Conservation (phyloP, 306 rosid genomes). For the Cajanus cajan region DNA sequence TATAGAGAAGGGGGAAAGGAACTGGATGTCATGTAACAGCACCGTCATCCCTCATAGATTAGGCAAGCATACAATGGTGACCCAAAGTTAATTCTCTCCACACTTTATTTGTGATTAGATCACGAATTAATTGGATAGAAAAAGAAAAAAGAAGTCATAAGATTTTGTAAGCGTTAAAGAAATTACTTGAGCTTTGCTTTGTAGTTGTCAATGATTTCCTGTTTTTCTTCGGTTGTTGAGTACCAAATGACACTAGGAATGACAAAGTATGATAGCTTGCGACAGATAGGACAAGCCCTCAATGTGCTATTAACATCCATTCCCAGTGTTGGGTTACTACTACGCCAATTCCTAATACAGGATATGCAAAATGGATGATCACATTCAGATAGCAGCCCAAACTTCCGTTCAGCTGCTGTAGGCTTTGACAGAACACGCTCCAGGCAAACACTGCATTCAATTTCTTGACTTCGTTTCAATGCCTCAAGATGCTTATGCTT, state of each 20-base stretch:
- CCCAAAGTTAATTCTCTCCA: neutral
- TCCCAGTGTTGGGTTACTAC: constrained; percentile 84
- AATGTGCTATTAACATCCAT: constrained; percentile 86
- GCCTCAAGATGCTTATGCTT: constrained; percentile 84
- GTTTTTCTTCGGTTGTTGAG: constrained; percentile 73
- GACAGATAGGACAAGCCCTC: constrained; percentile 96
- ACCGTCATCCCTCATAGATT: constrained; percentile 3
- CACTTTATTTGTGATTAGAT: neutral
- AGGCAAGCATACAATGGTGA: constrained; percentile 10
- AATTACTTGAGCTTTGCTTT: constrained; percentile 90
- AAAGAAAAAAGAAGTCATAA: neutral
- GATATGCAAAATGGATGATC: constrained; percentile 96
- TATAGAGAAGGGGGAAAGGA: neutral
- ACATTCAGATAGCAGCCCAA: constrained; percentile 93
- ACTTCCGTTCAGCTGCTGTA: constrained; percentile 75
- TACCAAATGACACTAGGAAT: constrained; percentile 99
- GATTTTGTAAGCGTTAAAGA: constrained; percentile 19
- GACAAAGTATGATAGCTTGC: constrained; percentile 90
- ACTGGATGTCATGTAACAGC: neutral
- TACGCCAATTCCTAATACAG: constrained; percentile 97
- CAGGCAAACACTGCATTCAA: constrained; percentile 96
- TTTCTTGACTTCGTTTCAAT: constrained; percentile 84
- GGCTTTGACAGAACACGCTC: constrained; percentile 92
- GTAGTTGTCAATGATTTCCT: constrained; percentile 86
- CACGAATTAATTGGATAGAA: constrained; percentile 2